Base-by-base conservation (phyloP, 1,284 basidiomycete genomes). In the Puccinia triticina region DNA sequence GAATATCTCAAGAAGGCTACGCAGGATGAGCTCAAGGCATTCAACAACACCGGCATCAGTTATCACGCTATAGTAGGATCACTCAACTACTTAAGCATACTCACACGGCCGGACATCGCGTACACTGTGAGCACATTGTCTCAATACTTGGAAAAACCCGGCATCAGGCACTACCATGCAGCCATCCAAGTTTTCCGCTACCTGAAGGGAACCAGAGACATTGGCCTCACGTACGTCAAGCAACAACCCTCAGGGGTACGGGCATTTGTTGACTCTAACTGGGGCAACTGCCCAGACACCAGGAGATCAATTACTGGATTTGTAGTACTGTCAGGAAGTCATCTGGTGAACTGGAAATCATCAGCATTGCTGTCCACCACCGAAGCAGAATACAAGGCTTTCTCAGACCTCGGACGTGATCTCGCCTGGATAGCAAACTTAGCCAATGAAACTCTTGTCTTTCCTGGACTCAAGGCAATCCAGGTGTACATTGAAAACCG, bases 331-430 rank as follows among this genome's bases (percentile, higher is more conserved):
- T 29, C 81, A 43, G 69, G 50, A 14, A 72, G 73, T 7, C 53
- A 67, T 0, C 73, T 73, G 10, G 50, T 83, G 14, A 34, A 48
- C 0, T 78, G 79, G 53, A 61, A 64, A 14, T 46, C 83, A 18
- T 12, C 73, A 7, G 46, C 0, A 74, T 84, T 21, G 18, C 74
- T 18, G 11, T 84, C 74, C 32, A 82, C 79, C 10, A 72, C 66
- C 0, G 57, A 77, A 32, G 86, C 89, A 0, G 88, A 90, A 82
- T 89, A 88, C 82, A 86, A 89, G n/a, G 88, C 88, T 1, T 84
- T 86, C 40, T 83, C 85, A 89, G 91, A 91, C 88, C 90, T 87
- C 0, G 86, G 85, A 5, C 85, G 85, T 40, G 88, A 90, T 81
- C 83, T 86, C 1, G 48, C 88, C 0, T 90, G 88, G 88, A 84